phyloP scores from a whole-genome alignment of 352 stramenopile genomes.

The Chrysophaeum taylorii region DNA sequence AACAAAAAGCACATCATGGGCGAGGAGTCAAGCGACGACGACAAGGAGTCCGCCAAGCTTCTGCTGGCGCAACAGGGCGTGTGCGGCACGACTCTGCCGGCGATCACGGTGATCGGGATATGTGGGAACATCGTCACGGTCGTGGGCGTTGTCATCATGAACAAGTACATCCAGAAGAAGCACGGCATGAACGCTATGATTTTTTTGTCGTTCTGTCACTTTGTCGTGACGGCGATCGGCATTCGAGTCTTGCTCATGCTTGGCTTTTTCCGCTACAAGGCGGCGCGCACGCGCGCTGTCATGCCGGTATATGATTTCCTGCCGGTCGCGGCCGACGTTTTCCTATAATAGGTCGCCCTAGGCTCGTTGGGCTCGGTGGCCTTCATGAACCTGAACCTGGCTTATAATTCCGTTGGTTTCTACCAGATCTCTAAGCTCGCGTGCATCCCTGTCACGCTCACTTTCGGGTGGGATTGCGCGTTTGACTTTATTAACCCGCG shows the following conservation, averaged over 20 bases:
- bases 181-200: constrained; percentile 29
- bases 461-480: not conserved
- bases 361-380: constrained; percentile 21
- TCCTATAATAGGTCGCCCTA: constrained; percentile 2
- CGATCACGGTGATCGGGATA: constrained; percentile 7
- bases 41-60: too few species aligned
- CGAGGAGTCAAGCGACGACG: too few species aligned
- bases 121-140: constrained; percentile 23
- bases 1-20: too few species aligned
- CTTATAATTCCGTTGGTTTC: constrained; percentile 29
- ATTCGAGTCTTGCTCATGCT: constrained; percentile 19
- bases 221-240: constrained; percentile 28
- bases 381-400: constrained; percentile 34
- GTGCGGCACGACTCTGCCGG: too few species aligned
- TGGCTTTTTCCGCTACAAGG: constrained; percentile 24
- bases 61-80: too few species aligned
- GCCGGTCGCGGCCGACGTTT: constrained; percentile 12
- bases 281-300: constrained; percentile 9
- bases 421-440: constrained; percentile 32
- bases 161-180: constrained; percentile 28
- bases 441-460: constrained; percentile 27
- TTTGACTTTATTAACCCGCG: too few species aligned
- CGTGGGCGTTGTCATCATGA: constrained; percentile 30
- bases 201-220: constrained; percentile 29
- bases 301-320: constrained; percentile 26